These are phyloP conservation scores for Parascedosporium putredinis DNA, from an alignment of 2,329 filamentous ascomycete genomes.

Conservation along the genomic window DNA sequence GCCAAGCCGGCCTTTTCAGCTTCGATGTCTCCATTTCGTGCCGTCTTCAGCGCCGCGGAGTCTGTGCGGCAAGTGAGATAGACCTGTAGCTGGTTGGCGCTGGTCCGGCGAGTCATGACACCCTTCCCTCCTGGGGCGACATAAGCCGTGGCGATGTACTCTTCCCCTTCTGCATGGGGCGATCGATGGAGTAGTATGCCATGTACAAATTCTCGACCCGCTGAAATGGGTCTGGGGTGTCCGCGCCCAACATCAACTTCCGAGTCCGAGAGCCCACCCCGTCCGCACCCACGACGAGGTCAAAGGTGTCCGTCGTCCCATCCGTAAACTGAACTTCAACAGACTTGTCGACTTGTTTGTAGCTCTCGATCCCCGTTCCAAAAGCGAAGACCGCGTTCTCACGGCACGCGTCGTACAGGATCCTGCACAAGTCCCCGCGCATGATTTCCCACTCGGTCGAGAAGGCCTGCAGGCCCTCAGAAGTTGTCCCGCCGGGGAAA, in stretches of 20 bases:
- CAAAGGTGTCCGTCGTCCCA: conserved; percentile 30
- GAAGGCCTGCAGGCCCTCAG: conserved; percentile 24
- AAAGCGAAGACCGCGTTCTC: conserved; percentile 20
- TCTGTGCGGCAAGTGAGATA: conserved; percentile 23
- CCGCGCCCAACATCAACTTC: conserved; percentile 25
- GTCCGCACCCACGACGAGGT: conserved; percentile 45
- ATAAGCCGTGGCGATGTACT: conserved; percentile 27
- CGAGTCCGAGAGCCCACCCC: conserved; percentile 40
- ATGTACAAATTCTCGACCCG: conserved; percentile 16
- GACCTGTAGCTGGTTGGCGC: conserved; percentile 24
- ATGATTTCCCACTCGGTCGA: conserved; percentile 45
- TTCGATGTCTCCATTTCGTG: conserved; percentile 20
- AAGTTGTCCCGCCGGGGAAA: conserved; percentile 26
- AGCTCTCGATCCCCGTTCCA: conserved; percentile 12
- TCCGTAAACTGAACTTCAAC: conserved; percentile 32
- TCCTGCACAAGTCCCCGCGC: conserved; percentile 35
- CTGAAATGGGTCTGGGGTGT: conserved; percentile 15
- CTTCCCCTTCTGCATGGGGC: conserved; percentile 19
- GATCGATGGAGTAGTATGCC: conserved; percentile 24
- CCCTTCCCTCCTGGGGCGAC: conserved; percentile 22
- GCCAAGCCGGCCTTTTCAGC: conserved; percentile 28
- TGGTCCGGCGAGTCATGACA: conserved; percentile 30
- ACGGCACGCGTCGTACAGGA: conserved; percentile 28
- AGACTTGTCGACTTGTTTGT: conserved; percentile 20
- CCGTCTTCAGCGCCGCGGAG: conserved; percentile 17